phyloP scores from a whole-genome alignment of 2,329 filamentous ascomycete species.

The Orbilia javanica region DNA sequence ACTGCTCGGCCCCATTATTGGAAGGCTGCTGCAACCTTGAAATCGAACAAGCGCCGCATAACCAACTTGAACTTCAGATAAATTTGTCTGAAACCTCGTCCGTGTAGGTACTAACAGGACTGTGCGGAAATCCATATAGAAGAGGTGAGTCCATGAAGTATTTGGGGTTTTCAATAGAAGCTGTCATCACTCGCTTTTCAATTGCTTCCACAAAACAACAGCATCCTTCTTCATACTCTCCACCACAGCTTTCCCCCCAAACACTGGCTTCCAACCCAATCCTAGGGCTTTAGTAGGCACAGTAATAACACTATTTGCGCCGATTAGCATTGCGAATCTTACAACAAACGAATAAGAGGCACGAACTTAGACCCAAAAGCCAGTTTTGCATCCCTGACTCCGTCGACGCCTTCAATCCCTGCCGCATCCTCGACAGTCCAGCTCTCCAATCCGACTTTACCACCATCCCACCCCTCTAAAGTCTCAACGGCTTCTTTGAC shows the following conservation, averaged over 20 bases:
- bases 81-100: too few species aligned
- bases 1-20: too few species aligned
- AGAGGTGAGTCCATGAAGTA: too few species aligned
- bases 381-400: conserved; percentile 29
- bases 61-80: too few species aligned
- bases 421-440: conserved; percentile 38
- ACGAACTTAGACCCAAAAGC: conserved; percentile 49
- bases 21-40: too few species aligned
- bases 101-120: too few species aligned
- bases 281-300: conserved; percentile 19
- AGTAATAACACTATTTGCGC: conserved; percentile 33
- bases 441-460: conserved; percentile 23
- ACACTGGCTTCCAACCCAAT: conserved; percentile 44
- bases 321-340: background rate
- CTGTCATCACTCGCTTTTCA: conserved; percentile 6
- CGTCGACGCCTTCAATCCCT: conserved; percentile 19
- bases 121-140: too few species aligned
- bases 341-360: too few species aligned
- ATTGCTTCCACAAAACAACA: conserved; percentile 7
- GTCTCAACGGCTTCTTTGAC: conserved; percentile 41
- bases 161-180: too few species aligned
- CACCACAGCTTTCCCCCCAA: conserved; percentile 33
- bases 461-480: conserved; percentile 38
- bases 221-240: conserved; percentile 49
- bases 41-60: too few species aligned